Evolutionary conservation across 257 asterid genomes (phyloP), one percentile per base, ranked within the genome.

Genomic region (Haberlea rhodopensis): DNA sequence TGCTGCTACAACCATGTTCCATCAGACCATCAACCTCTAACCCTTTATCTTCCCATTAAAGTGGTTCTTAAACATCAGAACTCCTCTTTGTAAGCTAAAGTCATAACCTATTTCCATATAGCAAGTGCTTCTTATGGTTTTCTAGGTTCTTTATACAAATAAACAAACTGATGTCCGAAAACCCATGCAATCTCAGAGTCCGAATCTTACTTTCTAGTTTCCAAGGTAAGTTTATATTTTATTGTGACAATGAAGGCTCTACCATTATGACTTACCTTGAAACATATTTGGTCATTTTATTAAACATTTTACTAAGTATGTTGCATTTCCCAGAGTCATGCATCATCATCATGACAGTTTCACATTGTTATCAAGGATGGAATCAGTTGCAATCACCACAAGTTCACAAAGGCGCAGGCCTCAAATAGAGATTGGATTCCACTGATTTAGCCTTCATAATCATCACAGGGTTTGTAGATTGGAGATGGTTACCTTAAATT

Each of bases 11-110:
- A 53, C 58, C 34, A 56, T 23, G 15, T 34, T 56, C 37, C 45
- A 6, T 37, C 21, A 43, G 11, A 27, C 48, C 23, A 23, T 69
- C 40, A 68, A 68, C 8, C 24, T 53, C 13, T 19, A 10, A 32
- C 51, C 21, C 24, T 53, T n/a, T 21, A 28, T 46, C 72, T 40
- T 43, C 66, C 8, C 46, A 73, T 18, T 23, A 58, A n/a, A 24
- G 27, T 19, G 37, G 24, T 25, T 5, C 49, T 53, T 40, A 68
- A 40, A 53, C 60, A 56, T 32, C 19, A 48, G 2, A 49, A 34
- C 54, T 58, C 21, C 27, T 5, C 31, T 48, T 20, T 43, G 49
- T 51, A 45, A 24, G 58, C 16, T 22, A n/a, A n/a, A n/a, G n/a
- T n/a, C n/a, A n/a, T 34, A 31, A 11, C 3, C 18, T 18, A 20